Conservation (phyloP, 2,329 filamentous ascomycete species). For the Epichloe glyceriae region DNA sequence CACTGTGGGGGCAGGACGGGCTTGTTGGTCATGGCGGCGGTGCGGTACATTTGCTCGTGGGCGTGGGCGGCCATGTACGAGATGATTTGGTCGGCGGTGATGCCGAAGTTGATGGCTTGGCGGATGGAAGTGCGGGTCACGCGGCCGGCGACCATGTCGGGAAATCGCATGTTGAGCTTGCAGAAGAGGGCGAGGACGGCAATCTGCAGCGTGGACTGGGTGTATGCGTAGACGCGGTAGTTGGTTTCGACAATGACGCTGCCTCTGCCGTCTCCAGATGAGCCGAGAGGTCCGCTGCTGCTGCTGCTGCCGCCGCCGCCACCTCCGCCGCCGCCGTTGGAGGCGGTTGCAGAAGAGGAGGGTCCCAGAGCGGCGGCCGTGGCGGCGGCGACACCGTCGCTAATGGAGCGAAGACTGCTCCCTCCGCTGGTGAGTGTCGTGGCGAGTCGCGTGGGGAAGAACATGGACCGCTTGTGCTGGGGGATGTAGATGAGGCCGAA, state of each 20-base stretch:
- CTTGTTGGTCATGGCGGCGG: slow-evolving; percentile 40
- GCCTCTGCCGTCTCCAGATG: slow-evolving; percentile 43
- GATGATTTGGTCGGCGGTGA: slow-evolving; percentile 92
- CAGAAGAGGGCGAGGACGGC: slow-evolving; percentile 85
- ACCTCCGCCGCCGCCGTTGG: slow-evolving; percentile 12
- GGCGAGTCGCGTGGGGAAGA: slow-evolving; percentile 86
- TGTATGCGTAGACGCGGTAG: slow-evolving; percentile 95
- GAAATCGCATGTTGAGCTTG: slow-evolving; percentile 78
- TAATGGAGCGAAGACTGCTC: slow-evolving; percentile 57
- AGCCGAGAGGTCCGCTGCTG: slow-evolving; percentile 18
- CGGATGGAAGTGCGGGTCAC: slow-evolving; percentile 81
- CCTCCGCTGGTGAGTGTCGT: slow-evolving; percentile 83
- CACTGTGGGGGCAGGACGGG: slow-evolving; percentile 88
- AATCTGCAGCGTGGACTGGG: slow-evolving; percentile 84
- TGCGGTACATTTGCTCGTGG: slow-evolving; percentile 81
- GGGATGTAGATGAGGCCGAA: slow-evolving; percentile 82
- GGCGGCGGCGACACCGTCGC: slow-evolving; percentile 55
- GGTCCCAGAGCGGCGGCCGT: slow-evolving; percentile 31
- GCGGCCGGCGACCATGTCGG: slow-evolving; percentile 86
- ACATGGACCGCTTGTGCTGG: slow-evolving; percentile 42
- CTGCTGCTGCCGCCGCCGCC: slow-evolving; percentile 10
- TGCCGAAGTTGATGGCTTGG: slow-evolving; percentile 75
- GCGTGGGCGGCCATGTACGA: slow-evolving; percentile 84
- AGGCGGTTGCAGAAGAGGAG: slow-evolving; percentile 14
- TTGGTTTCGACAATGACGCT: slow-evolving; percentile 97